Evolutionary conservation across 2,329 filamentous ascomycete species (phyloP).

Genomic region (Fusarium udum): DNA sequence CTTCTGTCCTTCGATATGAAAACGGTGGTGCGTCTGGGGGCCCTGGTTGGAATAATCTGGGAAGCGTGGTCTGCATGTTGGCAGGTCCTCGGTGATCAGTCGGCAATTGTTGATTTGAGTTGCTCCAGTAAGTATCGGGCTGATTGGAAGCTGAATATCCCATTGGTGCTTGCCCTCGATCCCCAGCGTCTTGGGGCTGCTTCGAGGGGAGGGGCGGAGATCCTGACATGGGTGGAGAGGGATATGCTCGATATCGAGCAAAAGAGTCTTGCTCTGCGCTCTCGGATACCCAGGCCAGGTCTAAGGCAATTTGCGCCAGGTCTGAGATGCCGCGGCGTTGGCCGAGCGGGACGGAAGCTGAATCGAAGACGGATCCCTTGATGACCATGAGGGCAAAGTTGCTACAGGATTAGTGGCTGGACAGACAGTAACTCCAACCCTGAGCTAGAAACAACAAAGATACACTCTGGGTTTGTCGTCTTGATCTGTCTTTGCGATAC

Average conservation of each 20-base stretch:
- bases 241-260: conserved; percentile 69
- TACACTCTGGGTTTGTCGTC: neutral
- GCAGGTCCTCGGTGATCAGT: conserved; percentile 37
- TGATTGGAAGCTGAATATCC: conserved; percentile 54
- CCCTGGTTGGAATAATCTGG: conserved; percentile 44
- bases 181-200: conserved; percentile 65
- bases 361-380: conserved; percentile 55
- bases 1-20: conserved; percentile 41
- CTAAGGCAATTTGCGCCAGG: conserved; percentile 64
- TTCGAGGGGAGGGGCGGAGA: conserved; percentile 70
- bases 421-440: conserved; percentile 23
- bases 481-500: neutral
- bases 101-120: conserved; percentile 42
- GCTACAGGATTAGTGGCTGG: conserved; percentile 35
- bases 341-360: conserved; percentile 60
- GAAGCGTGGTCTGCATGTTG: conserved; percentile 39
- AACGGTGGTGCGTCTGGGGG: conserved; percentile 37
- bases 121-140: conserved; percentile 62
- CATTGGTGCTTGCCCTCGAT: conserved; percentile 59
- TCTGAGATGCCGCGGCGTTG: conserved; percentile 67
- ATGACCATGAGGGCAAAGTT: conserved; percentile 63
- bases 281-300: conserved; percentile 56
- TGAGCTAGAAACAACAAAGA: conserved; percentile 23
- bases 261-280: conserved; percentile 61
- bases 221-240: conserved; percentile 79